Base-by-base conservation (phyloP, 1,139 yeast species). In the Yamadazyma atlantica region DNA sequence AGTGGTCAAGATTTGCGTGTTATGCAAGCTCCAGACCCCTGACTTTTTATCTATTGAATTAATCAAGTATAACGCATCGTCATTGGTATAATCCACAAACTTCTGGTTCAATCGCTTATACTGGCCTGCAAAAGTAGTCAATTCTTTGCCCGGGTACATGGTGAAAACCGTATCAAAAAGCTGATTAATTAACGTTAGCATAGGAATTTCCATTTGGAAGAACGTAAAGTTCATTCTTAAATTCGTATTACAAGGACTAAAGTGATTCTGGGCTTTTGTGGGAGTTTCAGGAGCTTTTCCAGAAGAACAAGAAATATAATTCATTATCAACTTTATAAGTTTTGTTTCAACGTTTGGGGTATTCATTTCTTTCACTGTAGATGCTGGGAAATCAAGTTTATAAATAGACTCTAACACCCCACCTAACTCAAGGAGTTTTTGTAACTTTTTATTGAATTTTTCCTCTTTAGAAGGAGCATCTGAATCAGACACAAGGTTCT, bases 171-270 rank as follows among this genome's bases (percentile, higher is more conserved):
- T 45, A 5, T 39, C 34, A 11, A 51, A 37, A 12, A 40, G 41
- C 6, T 39, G 33, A 38, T 60, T 58, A 32, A 65, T 47, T 23
- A 55, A 51, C 22, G 54, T 45, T n/a, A 57, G 48, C 14, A 63
- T 36, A 38, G 66, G 61, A 14, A 69, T 48, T 15, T 54, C 53
- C 30, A 66, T 36, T 2, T 64, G 60, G 46, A 67, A 64, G 23
- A 69, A 50, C 9, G 63, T 50, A 42, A 58, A 69, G 44, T 69
- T 69, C 40, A 68, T 53, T 34, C 66, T 70, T 12, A 69, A 47
- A 40, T 68, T 67, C 13, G 19, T 16, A n/a, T 15, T 15, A 28
- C 30, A 28, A 7, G 21, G 30, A 11, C 12, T 4, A 15, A n/a
- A n/a, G n/a, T n/a, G n/a, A n/a, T n/a, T n/a, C n/a, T n/a, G n/a